phyloP scores from a whole-genome alignment of 2,329 filamentous ascomycete genomes.

The Calonectria naviculata region DNA sequence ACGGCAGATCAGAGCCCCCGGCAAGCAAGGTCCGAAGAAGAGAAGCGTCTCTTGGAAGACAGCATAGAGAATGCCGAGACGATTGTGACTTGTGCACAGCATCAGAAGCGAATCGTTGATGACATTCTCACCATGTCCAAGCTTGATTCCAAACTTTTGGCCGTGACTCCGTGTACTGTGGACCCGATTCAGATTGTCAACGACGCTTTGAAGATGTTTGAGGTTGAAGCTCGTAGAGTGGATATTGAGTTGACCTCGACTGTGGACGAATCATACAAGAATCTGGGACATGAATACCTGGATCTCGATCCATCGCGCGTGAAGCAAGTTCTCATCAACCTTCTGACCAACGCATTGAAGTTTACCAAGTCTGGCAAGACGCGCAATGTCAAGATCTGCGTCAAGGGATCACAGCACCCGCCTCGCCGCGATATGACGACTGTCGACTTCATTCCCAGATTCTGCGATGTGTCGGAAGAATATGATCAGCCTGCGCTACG shows the following conservation, averaged over 20 bases:
- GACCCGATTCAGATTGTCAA: constrained; percentile 75
- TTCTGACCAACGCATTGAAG: constrained; percentile 85
- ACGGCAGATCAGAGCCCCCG: constrained; percentile 9
- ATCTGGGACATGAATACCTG: constrained; percentile 72
- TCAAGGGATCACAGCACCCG: constrained; percentile 55
- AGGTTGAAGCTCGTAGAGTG: constrained; percentile 76
- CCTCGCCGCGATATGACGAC: constrained; percentile 54
- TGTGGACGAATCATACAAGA: constrained; percentile 70
- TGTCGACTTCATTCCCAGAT: constrained; percentile 72
- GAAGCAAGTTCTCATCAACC: constrained; percentile 82
- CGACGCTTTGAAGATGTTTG: constrained; percentile 80
- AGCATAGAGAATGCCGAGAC: constrained; percentile 81
- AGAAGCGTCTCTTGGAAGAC: constrained; percentile 61
- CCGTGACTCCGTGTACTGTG: constrained; percentile 77
- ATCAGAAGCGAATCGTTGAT: constrained; percentile 84
- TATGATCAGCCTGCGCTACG: constrained; percentile 47
- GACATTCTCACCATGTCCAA: constrained; percentile 81
- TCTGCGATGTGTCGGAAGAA: constrained; percentile 56
- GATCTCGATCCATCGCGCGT: constrained; percentile 78
- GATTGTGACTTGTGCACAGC: constrained; percentile 81
- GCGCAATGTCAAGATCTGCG: constrained; percentile 63
- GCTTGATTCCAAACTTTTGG: constrained; percentile 79
- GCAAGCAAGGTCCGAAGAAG: constrained; percentile 44
- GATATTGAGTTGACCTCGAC: constrained; percentile 75
- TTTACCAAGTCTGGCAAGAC: constrained; percentile 75